phyloP scores from a whole-genome alignment of 1,284 basidiomycete genomes.

The Irpex sp. region DNA sequence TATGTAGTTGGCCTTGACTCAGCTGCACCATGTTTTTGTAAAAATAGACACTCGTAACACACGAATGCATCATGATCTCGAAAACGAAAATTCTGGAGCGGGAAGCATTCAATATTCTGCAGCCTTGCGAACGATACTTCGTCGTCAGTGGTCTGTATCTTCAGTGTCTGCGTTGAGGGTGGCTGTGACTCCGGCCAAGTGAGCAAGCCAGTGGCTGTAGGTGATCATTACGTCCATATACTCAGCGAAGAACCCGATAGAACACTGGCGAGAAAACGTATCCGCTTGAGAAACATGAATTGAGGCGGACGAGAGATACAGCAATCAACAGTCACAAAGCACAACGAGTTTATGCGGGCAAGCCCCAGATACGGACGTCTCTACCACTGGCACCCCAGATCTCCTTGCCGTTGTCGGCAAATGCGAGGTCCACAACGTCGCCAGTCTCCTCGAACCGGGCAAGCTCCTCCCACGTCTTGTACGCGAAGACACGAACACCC shows the following conservation, averaged over 20 bases:
- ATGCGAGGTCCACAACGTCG: slow-evolving; percentile 70
- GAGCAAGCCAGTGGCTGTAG: too few relatives aligned
- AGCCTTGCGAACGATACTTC: background rate
- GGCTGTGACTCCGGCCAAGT: too few relatives aligned
- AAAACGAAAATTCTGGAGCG: too few relatives aligned
- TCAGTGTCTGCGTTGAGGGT: background rate
- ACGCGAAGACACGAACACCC: slow-evolving; percentile 76
- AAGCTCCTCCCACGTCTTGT: slow-evolving; percentile 93
- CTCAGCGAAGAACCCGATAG: too few relatives aligned
- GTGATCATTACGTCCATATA: too few relatives aligned
- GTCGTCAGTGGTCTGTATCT: background rate
- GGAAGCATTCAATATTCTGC: background rate
- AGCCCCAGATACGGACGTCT: slow-evolving; percentile 76
- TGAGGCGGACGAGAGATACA: slow-evolving; percentile 37
- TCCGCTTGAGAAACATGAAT: background rate
- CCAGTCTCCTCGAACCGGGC: slow-evolving; percentile 76
- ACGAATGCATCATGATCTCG: background rate
- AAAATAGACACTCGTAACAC: background rate
- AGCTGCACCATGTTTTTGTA: background rate
- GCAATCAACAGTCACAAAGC: slow-evolving; percentile 6
- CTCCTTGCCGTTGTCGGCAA: slow-evolving; percentile 74
- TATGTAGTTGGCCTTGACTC: background rate
- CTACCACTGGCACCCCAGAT: slow-evolving; percentile 73
- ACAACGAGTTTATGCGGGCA: slow-evolving; percentile 29
- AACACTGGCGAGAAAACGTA: too few relatives aligned